Conservation (phyloP, 768 basidiomycete genomes). For the Mycena rosella region DNA sequence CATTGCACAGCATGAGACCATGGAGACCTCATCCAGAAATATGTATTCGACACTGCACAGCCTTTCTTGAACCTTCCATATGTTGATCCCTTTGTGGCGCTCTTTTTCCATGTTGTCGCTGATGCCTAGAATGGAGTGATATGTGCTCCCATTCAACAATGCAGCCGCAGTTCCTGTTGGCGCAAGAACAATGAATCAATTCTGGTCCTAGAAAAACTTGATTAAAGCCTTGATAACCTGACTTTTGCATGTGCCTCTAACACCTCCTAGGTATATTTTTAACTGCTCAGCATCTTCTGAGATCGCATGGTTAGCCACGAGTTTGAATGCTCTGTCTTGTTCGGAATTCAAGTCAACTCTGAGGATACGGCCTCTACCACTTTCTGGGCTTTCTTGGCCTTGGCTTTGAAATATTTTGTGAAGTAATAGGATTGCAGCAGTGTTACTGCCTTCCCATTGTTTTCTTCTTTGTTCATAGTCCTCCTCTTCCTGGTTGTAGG, state of each 20-base stretch:
- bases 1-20: too few species aligned
- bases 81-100: too few species aligned
- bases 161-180: conserved; percentile 41
- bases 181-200: conserved; percentile 15
- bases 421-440: conserved; percentile 30
- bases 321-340: conserved; percentile 36
- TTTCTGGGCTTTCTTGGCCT: not conserved
- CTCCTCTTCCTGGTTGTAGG: too few species aligned
- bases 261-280: conserved; percentile 50
- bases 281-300: conserved; percentile 36
- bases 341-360: not conserved
- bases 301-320: conserved; percentile 46
- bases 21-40: too few species aligned
- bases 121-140: conserved; percentile 38
- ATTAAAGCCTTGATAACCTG: conserved; percentile 46
- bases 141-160: conserved; percentile 41
- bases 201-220: conserved; percentile 37
- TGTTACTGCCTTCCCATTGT: conserved; percentile 3
- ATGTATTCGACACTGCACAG: too few species aligned
- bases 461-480: too few species aligned
- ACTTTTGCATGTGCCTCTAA: conserved; percentile 51
- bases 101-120: not conserved
- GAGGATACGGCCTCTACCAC: not conserved
- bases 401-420: not conserved
- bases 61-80: too few species aligned